A percentile compares a stretch with the other conserved stretches of the same genome.
phyloP scores from a whole-genome alignment of 768 basidiomycete species.

The Trametes meyenii region DNA sequence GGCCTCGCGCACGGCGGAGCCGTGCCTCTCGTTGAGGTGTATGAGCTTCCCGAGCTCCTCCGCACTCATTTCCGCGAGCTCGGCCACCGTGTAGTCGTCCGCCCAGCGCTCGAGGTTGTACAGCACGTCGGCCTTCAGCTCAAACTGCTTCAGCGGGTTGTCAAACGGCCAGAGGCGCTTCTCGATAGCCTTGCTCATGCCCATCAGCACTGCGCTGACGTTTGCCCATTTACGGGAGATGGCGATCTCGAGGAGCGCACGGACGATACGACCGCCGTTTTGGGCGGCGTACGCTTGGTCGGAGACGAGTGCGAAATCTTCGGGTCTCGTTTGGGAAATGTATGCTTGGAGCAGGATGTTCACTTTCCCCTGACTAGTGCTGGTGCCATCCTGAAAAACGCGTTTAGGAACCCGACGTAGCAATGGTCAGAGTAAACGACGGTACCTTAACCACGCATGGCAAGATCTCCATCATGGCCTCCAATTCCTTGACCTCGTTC shows the following conservation, averaged over 20 bases:
- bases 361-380: conserved; percentile 77
- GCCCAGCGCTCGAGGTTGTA: conserved; percentile 80
- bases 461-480: conserved; percentile 59
- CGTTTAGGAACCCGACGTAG: background rate
- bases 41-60: conserved; percentile 76
- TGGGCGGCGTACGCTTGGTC: conserved; percentile 94
- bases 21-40: conserved; percentile 86
- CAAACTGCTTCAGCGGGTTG: conserved; percentile 83
- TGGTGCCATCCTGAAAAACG: conserved; percentile 57
- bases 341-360: conserved; percentile 92
- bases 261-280: conserved; percentile 91
- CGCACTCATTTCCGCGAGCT: conserved; percentile 70
- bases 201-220: conserved; percentile 77
- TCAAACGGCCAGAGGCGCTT: conserved; percentile 94
- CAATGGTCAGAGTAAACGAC: background rate
- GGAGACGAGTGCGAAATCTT: conserved; percentile 96
- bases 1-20: conserved; percentile 73
- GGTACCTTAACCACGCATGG: conserved; percentile 84
- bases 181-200: conserved; percentile 92
- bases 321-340: conserved; percentile 78
- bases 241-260: conserved; percentile 94
- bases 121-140: conserved; percentile 75
- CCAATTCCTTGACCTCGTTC: conserved; percentile 83
- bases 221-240: conserved; percentile 92
- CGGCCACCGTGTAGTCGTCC: conserved; percentile 74